A percentile compares a stretch with the other conserved stretches of the same genome.
phyloP scores from a whole-genome alignment of 2,329 filamentous ascomycete species.

The Ramularia collo-cygni region DNA sequence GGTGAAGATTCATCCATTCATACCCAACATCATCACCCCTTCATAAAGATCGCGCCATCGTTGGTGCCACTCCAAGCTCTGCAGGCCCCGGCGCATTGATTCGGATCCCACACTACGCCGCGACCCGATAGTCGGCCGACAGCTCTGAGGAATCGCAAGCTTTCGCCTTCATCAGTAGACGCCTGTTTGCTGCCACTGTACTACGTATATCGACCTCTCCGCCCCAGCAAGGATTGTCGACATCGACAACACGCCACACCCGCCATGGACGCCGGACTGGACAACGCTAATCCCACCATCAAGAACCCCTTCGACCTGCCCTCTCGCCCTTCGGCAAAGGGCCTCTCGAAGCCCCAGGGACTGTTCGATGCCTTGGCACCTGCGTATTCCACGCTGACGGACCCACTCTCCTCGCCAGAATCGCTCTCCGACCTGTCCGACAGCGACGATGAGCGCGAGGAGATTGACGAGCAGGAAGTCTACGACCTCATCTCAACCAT shows the following conservation, averaged over 20 bases:
- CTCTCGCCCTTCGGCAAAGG: slow-evolving; percentile 51
- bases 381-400: slow-evolving; percentile 41
- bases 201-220: background rate
- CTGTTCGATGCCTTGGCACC: slow-evolving; percentile 50
- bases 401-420: slow-evolving; percentile 23
- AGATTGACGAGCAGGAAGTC: slow-evolving; percentile 95
- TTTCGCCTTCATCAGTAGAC: too few relatives aligned
- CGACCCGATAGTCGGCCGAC: too few relatives aligned
- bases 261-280: slow-evolving; percentile 39
- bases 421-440: slow-evolving; percentile 33
- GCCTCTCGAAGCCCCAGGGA: slow-evolving; percentile 38
- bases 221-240: slow-evolving; percentile 2
- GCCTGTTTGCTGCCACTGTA: too few relatives aligned
- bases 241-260: slow-evolving; percentile 3
- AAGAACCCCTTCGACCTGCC: slow-evolving; percentile 82
- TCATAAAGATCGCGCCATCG: too few relatives aligned
- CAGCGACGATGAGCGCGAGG: slow-evolving; percentile 63
- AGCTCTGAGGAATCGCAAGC: too few relatives aligned
- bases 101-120: too few relatives aligned
- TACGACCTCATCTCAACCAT: slow-evolving; percentile 94
- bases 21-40: too few relatives aligned
- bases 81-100: too few relatives aligned
- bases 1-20: too few relatives aligned
- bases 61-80: too few relatives aligned
- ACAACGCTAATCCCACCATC: slow-evolving; percentile 90